Percentiles rank a stretch among this genome's conserved stretches.
These are phyloP conservation scores for Chaetoceros muelleri DNA, from an alignment of 108 stramenopile genomes.

Conservation along the genomic window DNA sequence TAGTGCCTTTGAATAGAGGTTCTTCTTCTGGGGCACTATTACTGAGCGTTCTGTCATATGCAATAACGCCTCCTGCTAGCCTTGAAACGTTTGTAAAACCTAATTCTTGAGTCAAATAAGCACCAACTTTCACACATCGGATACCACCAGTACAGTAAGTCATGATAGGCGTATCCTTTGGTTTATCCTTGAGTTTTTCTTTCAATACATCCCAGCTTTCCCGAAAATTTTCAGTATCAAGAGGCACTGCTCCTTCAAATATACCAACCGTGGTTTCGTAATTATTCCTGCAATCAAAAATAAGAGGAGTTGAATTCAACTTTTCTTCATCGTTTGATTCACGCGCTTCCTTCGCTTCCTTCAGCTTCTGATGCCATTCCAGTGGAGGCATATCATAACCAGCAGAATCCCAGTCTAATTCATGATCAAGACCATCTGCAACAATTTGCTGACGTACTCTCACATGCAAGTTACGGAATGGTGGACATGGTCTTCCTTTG, in stretches of 20 bases:
- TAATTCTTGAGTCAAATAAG: slow-evolving; percentile 87
- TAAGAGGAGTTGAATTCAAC: slow-evolving; percentile 21
- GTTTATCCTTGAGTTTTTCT: slow-evolving; percentile 62
- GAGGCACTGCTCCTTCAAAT: slow-evolving; percentile 83
- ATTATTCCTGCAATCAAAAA: slow-evolving; percentile 78
- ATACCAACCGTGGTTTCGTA: slow-evolving; percentile 91
- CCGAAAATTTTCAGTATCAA: slow-evolving; percentile 83
- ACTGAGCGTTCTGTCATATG: slow-evolving; percentile 76
- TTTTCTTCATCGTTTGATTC: slow-evolving; percentile 4
- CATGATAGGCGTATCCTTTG: slow-evolving; percentile 86
- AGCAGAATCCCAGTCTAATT: slow-evolving; percentile 78
- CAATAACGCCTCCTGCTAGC: slow-evolving; percentile 90
- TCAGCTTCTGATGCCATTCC: slow-evolving; percentile 90
- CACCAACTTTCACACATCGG: slow-evolving; percentile 90
- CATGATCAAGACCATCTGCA: slow-evolving; percentile 87
- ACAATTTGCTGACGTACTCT: slow-evolving; percentile 85
- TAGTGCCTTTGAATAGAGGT: slow-evolving; percentile 84
- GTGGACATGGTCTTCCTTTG: slow-evolving; percentile 35
- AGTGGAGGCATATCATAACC: slow-evolving; percentile 86
- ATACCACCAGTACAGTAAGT: slow-evolving; percentile 94
- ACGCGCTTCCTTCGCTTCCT: slow-evolving; percentile 33
- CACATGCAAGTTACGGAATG: slow-evolving; percentile 84
- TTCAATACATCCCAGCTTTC: slow-evolving; percentile 82
- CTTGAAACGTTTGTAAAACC: slow-evolving; percentile 90
- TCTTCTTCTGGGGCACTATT: slow-evolving; percentile 53